Evolutionary conservation across 1,284 basidiomycete species (phyloP), one percentile per base, ranked within the genome.

Genomic region (Macrocystidia cucumis): DNA sequence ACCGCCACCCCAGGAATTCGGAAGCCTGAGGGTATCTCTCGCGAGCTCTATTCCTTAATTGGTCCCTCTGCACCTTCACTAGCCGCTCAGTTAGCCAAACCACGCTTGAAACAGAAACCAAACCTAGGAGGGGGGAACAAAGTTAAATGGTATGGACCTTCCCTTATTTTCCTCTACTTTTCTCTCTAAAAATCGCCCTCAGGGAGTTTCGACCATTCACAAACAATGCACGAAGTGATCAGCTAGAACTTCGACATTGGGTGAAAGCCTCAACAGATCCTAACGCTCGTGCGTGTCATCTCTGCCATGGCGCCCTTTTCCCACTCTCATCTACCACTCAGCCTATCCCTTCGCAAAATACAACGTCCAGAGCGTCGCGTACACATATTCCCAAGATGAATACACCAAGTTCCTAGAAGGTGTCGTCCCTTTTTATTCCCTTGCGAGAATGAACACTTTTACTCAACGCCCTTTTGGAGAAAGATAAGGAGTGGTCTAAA

Each of bases 21-120:
- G 49, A 90, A 88, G 57, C 86, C 85, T 1, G 88, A 91, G 21
- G 95, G 93, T 16, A 95, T 98, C 45, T 85, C 91, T 0, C 72
- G 92, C 44, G 93, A 98, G 59, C 71, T 98, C 2, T 97, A 89
- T 58, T 83, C 89, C 1, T 75, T 98, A 41, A 95, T 98, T 44
- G 96, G 95, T 12, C 81, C 91, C 46, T 88, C 90, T 38, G 84
- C 85, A 4, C 91, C 93, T 2, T 82, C 84, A 1, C 69, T 97
- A 25, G 78, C 78, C 0, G 74, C 79, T 20, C 78, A 82, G 46
- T 67, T 82, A 41, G 72, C 79, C 29, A 86, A 86, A 49, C 86
- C 91, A 23, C 82, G 84, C 39, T 76, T 96, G 44, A 92, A 92
- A 53, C 84, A 90, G 57, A 83, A 89, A 45, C 85, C 88, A 3